Conservation (phyloP, 2,329 filamentous ascomycete genomes). For the Scedosporium boydii region DNA sequence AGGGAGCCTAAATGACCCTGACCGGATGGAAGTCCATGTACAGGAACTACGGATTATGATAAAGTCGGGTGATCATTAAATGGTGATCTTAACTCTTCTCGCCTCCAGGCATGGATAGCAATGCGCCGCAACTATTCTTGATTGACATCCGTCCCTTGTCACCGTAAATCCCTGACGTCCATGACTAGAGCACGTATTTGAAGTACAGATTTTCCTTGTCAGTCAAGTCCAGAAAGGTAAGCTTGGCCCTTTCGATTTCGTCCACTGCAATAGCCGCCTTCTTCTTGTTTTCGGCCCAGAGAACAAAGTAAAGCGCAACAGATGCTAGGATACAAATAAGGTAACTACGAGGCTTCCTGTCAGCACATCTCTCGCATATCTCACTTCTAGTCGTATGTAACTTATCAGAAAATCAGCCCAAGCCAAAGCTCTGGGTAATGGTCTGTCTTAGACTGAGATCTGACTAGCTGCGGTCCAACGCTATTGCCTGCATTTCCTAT, state of each 20-base stretch:
- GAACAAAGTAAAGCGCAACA: slow-evolving; percentile 44
- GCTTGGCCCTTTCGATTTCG: slow-evolving; percentile 50
- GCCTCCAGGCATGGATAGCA: no score
- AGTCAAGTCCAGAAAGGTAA: slow-evolving; percentile 60
- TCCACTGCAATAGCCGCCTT: slow-evolving; percentile 39
- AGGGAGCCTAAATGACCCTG: neutral
- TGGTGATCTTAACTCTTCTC: no score
- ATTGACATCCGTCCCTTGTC: no score
- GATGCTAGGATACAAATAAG: slow-evolving; percentile 56
- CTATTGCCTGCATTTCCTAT: slow-evolving; percentile 61
- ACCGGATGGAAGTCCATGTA: neutral
- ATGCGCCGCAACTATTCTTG: no score
- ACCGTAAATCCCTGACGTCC: no score
- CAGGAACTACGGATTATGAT: no score
- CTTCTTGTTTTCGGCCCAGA: slow-evolving; percentile 48
- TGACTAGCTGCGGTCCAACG: no score
- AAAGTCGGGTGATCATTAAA: no score
- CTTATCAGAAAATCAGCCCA: slow-evolving; percentile 52
- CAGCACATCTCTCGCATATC: neutral
- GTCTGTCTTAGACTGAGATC: no score
- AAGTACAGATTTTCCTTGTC: slow-evolving; percentile 62
- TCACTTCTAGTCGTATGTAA: neutral
- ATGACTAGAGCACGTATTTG: slow-evolving; percentile 35
- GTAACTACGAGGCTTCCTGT: slow-evolving; percentile 36
- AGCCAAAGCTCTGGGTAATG: no score